Evolutionary conservation across 352 stramenopile species (phyloP).

Genomic region (Phytophthora nicotianae): DNA sequence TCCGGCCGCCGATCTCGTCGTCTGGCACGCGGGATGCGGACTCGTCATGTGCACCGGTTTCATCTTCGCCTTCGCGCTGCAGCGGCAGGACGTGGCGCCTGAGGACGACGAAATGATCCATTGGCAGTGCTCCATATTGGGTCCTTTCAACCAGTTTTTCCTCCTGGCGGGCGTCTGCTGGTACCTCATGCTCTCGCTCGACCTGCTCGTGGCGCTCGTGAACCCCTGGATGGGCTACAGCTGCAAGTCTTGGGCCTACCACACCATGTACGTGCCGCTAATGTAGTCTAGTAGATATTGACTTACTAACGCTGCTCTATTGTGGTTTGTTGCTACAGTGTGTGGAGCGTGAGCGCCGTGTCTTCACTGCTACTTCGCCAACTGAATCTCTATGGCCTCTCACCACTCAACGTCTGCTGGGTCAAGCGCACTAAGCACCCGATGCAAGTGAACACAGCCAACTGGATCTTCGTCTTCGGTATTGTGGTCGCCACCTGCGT

Average conservation of each 20-base stretch:
- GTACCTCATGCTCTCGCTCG: slow-evolving; percentile 87
- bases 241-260: slow-evolving; percentile 86
- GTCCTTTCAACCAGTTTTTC: slow-evolving; percentile 84
- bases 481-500: slow-evolving; percentile 55
- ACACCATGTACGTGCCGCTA: slow-evolving; percentile 58
- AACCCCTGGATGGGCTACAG: slow-evolving; percentile 90
- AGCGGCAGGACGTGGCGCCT: slow-evolving; percentile 14
- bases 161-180: slow-evolving; percentile 64
- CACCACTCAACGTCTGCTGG: slow-evolving; percentile 81
- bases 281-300: not conserved
- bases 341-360: slow-evolving; percentile 73
- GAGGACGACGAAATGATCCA: slow-evolving; percentile 13
- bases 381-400: slow-evolving; percentile 64
- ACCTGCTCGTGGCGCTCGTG: slow-evolving; percentile 85
- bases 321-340: slow-evolving; percentile 35
- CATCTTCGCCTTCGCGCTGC: slow-evolving; percentile 50
- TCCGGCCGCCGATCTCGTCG: slow-evolving; percentile 72
- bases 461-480: slow-evolving; percentile 73
- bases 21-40: slow-evolving; percentile 76
- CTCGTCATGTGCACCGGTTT: slow-evolving; percentile 67
- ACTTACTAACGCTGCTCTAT: slow-evolving; percentile 2
- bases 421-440: slow-evolving; percentile 56
- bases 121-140: slow-evolving; percentile 59
- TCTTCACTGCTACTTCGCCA: slow-evolving; percentile 69
- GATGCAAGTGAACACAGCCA: slow-evolving; percentile 53